Conservation (phyloP, 2,329 filamentous ascomycete species). For the Lasiodiplodia sp. region DNA sequence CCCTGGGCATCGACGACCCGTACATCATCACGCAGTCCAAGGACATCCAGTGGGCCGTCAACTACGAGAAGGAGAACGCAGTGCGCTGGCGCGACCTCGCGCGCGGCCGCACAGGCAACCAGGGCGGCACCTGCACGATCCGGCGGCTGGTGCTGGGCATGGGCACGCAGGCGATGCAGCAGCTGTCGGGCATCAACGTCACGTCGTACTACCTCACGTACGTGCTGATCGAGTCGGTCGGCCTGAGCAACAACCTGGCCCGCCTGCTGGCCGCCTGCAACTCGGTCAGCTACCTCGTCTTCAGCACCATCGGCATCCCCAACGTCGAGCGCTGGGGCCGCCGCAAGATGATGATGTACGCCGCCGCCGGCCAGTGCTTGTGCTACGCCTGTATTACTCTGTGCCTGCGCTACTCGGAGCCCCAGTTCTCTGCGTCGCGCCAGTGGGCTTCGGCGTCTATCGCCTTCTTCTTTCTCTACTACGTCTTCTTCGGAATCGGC, state of each 20-base stretch:
- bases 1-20: slow-evolving; percentile 53
- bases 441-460: slow-evolving; percentile 52
- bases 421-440: slow-evolving; percentile 29
- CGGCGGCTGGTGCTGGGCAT: slow-evolving; percentile 60
- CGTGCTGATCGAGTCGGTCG: slow-evolving; percentile 65
- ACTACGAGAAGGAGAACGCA: slow-evolving; percentile 59
- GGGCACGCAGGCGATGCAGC: slow-evolving; percentile 63
- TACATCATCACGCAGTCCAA: slow-evolving; percentile 52
- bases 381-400: slow-evolving; percentile 62
- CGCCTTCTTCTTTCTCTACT: slow-evolving; percentile 63
- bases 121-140: slow-evolving; percentile 58
- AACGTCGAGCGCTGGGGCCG: slow-evolving; percentile 62
- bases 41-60: slow-evolving; percentile 57
- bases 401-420: slow-evolving; percentile 54
- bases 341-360: slow-evolving; percentile 67
- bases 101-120: slow-evolving; percentile 53
- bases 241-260: slow-evolving; percentile 59
- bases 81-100: slow-evolving; percentile 60
- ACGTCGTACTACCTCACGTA: slow-evolving; percentile 61
- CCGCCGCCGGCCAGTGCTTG: slow-evolving; percentile 59
- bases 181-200: slow-evolving; percentile 51
- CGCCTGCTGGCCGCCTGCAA: slow-evolving; percentile 65
- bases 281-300: slow-evolving; percentile 57
- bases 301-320: slow-evolving; percentile 55
- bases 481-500: slow-evolving; percentile 61